Conservation (phyloP, 2,329 filamentous ascomycete species). For the Aureobasidium leucospermi region DNA sequence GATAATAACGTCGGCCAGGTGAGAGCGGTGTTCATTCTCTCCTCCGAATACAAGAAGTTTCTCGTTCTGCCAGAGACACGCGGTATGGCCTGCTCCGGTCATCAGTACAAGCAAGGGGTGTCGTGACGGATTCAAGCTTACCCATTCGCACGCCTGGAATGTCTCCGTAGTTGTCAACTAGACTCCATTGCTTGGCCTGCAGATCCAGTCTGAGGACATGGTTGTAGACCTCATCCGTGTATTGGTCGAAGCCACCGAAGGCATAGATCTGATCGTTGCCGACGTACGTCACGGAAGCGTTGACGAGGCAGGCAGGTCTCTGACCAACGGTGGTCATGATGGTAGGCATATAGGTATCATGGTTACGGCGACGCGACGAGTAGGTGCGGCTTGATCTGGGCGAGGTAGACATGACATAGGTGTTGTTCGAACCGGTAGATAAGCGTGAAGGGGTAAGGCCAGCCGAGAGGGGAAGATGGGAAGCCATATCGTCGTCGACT, state of each 20-base stretch:
- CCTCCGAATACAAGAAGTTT: constrained; percentile 97
- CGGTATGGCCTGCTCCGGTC: constrained; percentile 66
- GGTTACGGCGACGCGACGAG: constrained; percentile 40
- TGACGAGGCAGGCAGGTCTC: constrained; percentile 88
- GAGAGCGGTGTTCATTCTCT: constrained; percentile 94
- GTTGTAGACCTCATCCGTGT: constrained; percentile 98
- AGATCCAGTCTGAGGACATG: constrained; percentile 89
- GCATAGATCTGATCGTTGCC: constrained; percentile 96
- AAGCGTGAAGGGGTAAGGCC: constrained; percentile 1
- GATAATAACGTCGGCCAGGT: constrained; percentile 90
- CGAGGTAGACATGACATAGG: constrained; percentile 86
- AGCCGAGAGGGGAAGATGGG: constrained; percentile 13
- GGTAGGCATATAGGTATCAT: constrained; percentile 75
- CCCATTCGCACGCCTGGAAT: constrained; percentile 97
- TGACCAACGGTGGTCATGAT: constrained; percentile 56
- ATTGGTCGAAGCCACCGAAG: constrained; percentile 97
- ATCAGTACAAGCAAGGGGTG: constrained; percentile 12
- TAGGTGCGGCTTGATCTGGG: constrained; percentile 55
- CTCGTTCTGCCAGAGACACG: constrained; percentile 84
- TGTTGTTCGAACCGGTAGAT: constrained; percentile 49
- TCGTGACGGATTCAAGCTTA: constrained; percentile 33
- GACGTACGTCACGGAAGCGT: constrained; percentile 98
- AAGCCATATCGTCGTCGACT: constrained; percentile 16
- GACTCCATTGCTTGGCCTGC: constrained; percentile 79
- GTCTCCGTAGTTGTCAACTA: constrained; percentile 97